phyloP scores from a whole-genome alignment of 306 rosid genomes.

The Carpinus viminea region DNA sequence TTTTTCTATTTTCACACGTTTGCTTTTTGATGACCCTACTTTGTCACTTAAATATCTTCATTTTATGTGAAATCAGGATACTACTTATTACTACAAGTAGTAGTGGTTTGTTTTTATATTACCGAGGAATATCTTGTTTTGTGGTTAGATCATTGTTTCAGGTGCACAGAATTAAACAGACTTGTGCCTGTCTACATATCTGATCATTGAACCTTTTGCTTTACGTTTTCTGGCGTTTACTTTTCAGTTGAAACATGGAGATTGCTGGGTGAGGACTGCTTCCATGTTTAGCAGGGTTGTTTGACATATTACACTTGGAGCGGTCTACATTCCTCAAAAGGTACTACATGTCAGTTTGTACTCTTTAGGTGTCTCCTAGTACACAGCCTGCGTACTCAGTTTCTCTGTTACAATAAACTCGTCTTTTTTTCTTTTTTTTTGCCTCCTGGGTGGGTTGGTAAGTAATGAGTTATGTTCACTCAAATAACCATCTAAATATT shows the following conservation, averaged over 20 bases:
- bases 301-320: not conserved
- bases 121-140: not conserved
- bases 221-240: not conserved
- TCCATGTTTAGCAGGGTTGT: not conserved
- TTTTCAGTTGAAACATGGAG: slow-evolving; percentile 11
- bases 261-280: not conserved
- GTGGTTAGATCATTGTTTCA: not conserved
- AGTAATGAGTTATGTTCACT: not conserved
- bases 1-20: too few relatives aligned
- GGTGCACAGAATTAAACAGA: not conserved
- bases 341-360: not conserved
- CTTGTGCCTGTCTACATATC: not conserved
- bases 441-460: not conserved
- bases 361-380: not conserved
- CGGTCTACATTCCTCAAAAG: slow-evolving; percentile 1
- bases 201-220: not conserved
- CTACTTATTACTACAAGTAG: not conserved
- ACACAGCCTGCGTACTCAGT: not conserved
- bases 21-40: too few relatives aligned
- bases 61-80: not conserved
- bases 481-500: not conserved
- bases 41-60: too few relatives aligned
- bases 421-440: not conserved
- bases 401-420: not conserved
- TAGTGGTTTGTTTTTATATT: too few relatives aligned